Base-by-base conservation (phyloP, 257 asterid species). In the Verbena officinalis region DNA sequence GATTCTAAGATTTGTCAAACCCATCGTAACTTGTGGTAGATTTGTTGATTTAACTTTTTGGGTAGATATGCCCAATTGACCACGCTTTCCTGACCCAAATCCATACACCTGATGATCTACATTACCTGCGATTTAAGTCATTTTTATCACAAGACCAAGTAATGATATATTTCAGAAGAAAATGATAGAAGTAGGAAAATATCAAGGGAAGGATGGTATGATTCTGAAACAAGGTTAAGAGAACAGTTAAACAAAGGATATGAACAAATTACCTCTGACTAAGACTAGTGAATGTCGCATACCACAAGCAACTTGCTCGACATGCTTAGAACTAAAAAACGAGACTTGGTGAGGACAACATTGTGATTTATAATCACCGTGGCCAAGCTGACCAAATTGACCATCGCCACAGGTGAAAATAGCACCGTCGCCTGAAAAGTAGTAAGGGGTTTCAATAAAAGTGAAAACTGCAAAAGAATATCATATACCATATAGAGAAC, bases 351-450 rank as follows among this genome's bases (percentile, higher is more conserved):
- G 53, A 16, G 97, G 99, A 42, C 45, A 77, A 74, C 75, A 67
- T 33, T 55, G 84, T 20, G 90, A 80, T 58, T 59, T 49, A 61
- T 70, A 75, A 73, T 86, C 90, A 39, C 90, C 95, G 60, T 83
- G 95, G 39, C 97, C 96, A 38, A 94, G 92, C 73, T 93, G 96
- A 64, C 96, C 99, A 77, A 93, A 88, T 14, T 87, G 74, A 58
- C 95, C 99, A 74, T 90, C 99, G 22, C 99, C 99, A 62, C 95
- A 90, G 34, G 97, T 93, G 81, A 86, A 87, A 33, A 93, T 67
- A 62, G 70, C 69, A 51, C 96, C 97, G 70, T 39, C 60, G 40
- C 79, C 97, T 93, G 83, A 65, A 68, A 50, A 68, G 23, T 12
- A 39, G 56, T 13, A 67, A 55, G 48, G 38, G 31, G 55, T 57